A percentile compares a stretch with the other conserved stretches of the same genome.
phyloP scores from a whole-genome alignment of 805 yeast species.

The Priceomyces melissophilus region DNA sequence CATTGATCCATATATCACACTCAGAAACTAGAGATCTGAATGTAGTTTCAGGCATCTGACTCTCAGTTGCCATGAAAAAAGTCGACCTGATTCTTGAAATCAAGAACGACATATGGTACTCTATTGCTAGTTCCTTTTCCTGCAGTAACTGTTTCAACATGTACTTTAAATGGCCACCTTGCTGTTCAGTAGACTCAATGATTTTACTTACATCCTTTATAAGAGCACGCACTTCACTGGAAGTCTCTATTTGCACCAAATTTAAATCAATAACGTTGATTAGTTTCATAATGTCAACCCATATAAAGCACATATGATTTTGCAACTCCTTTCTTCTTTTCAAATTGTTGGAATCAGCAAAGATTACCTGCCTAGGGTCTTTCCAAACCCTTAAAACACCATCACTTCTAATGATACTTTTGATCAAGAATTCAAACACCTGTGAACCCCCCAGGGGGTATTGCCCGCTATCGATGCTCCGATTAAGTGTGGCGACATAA shows the following conservation, averaged over 20 bases:
- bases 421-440: conserved; percentile 19
- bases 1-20: conserved; percentile 24
- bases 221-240: conserved; percentile 10
- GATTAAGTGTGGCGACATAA: conserved; percentile 20
- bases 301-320: conserved; percentile 28
- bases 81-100: conserved; percentile 23
- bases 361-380: conserved; percentile 26
- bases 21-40: conserved; percentile 20
- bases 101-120: conserved; percentile 24
- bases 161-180: conserved; percentile 20
- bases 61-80: conserved; percentile 21
- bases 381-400: conserved; percentile 28
- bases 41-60: conserved; percentile 16
- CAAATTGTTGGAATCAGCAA: conserved; percentile 14
- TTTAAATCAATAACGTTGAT: conserved; percentile 24
- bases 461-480: conserved; percentile 18
- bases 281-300: conserved; percentile 35
- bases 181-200: conserved; percentile 20
- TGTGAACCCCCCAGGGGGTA: conserved; percentile 10
- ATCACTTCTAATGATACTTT: conserved; percentile 9
- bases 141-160: conserved; percentile 7
- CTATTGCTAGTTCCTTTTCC: conserved; percentile 14
- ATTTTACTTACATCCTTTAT: background rate
- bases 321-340: conserved; percentile 20
- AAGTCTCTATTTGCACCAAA: conserved; percentile 21